These are phyloP conservation scores for Sisymbrium irio DNA, from an alignment of 345 rosid species.

Conservation along the genomic window DNA sequence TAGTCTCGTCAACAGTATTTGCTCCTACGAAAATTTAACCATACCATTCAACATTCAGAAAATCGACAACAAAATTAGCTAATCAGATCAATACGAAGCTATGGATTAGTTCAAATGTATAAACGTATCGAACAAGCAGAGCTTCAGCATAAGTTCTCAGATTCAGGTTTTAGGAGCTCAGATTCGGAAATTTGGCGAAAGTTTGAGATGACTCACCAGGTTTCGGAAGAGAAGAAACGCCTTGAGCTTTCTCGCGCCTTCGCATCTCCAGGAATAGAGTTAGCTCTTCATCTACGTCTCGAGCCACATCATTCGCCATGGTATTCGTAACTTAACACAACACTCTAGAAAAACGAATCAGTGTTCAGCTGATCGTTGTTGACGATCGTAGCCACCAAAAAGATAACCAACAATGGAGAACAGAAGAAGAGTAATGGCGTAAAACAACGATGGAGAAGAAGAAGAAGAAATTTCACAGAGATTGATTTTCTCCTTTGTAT, in stretches of 20 bases:
- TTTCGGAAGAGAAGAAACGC: constrained; percentile 36
- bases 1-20: neutral
- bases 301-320: constrained; percentile 39
- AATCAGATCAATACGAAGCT: neutral
- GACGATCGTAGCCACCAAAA: neutral
- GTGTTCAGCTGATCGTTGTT: neutral
- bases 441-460: neutral
- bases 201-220: constrained; percentile 36
- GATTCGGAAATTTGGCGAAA: neutral
- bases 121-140: neutral
- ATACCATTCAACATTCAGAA: too few relatives aligned
- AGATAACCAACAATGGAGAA: neutral
- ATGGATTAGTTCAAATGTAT: neutral
- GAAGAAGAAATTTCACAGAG: neutral
- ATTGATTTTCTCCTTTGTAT: neutral
- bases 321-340: too few relatives aligned
- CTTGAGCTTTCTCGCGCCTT: constrained; percentile 61
- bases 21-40: neutral
- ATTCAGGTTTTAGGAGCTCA: too few relatives aligned
- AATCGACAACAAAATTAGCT: neutral
- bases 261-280: constrained; percentile 77
- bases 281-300: constrained; percentile 74
- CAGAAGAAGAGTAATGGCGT: neutral
- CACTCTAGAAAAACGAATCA: neutral
- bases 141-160: neutral